These are phyloP conservation scores for Anisodus acutangulus DNA, from an alignment of 257 asterid species.

Conservation along the genomic window DNA sequence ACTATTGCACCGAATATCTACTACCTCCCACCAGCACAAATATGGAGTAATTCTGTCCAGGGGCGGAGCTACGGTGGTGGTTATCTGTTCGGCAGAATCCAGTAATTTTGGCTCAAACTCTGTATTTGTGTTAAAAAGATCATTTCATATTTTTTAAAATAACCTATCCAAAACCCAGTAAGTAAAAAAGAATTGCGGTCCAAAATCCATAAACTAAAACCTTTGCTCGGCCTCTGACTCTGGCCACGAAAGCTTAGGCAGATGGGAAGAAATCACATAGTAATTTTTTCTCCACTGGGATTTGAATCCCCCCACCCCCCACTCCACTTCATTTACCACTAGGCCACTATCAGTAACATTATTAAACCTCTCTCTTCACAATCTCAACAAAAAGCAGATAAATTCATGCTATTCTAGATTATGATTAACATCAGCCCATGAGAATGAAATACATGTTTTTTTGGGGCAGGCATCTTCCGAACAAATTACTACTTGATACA, in stretches of 20 bases:
- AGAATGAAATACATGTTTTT: not conserved
- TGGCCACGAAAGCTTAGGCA: not conserved
- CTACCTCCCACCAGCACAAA: not conserved
- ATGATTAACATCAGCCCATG: not conserved
- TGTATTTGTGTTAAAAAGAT: no score
- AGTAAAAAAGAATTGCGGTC: no score
- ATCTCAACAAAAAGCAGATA: not conserved
- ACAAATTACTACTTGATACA: slow-evolving; percentile 2
- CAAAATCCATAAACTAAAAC: no score
- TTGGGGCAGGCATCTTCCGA: not conserved
- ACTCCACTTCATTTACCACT: not conserved
- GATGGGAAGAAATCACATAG: not conserved
- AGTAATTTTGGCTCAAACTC: no score
- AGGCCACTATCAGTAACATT: not conserved
- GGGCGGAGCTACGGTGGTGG: no score
- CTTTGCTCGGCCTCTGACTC: no score
- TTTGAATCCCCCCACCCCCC: not conserved
- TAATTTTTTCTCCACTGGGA: not conserved
- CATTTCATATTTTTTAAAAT: no score
- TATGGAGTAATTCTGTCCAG: not conserved
- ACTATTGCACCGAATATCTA: not conserved
- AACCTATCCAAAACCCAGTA: no score
- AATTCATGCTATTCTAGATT: not conserved
- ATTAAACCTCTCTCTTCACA: not conserved
- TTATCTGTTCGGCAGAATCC: no score